Conservation (phyloP, 768 basidiomycete genomes). For the Trametes sanguinea region DNA sequence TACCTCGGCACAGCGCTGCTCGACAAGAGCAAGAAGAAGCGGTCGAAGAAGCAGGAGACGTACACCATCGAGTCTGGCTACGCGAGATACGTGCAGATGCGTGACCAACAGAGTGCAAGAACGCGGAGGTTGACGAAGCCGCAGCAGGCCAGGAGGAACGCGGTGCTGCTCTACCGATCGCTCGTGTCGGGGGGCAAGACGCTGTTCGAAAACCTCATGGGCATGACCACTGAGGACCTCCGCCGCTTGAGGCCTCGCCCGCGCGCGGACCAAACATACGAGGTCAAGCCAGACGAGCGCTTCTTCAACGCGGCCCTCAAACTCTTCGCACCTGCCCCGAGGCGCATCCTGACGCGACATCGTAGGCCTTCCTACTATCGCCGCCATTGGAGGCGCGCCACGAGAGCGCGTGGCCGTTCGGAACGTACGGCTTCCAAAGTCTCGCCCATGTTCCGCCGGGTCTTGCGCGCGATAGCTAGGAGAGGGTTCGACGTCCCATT, state of each 20-base stretch:
- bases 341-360: neutral
- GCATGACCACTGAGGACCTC: neutral
- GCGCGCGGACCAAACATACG: conserved; percentile 29
- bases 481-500: conserved; percentile 29
- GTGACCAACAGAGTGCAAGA: neutral
- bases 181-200: conserved; percentile 26
- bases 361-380: conserved; percentile 33
- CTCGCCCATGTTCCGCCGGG: neutral
- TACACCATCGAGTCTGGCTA: conserved; percentile 37
- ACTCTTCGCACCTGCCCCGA: conserved; percentile 32
- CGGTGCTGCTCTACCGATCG: conserved; percentile 36
- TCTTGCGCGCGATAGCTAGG: neutral
- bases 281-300: conserved; percentile 50
- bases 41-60: conserved; percentile 22
- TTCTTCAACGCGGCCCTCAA: conserved; percentile 67
- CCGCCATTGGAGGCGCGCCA: conserved; percentile 33
- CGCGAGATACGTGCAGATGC: conserved; percentile 34
- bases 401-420: conserved; percentile 28
- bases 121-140: conserved; percentile 1
- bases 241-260: neutral
- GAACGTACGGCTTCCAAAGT: neutral
- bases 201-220: conserved; percentile 5
- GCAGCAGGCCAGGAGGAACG: conserved; percentile 13
- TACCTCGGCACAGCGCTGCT: conserved; percentile 4
- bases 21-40: neutral